Evolutionary conservation across 164 flowering plant genomes (phyloP).

Genomic region (Stephania yunnanensis): DNA sequence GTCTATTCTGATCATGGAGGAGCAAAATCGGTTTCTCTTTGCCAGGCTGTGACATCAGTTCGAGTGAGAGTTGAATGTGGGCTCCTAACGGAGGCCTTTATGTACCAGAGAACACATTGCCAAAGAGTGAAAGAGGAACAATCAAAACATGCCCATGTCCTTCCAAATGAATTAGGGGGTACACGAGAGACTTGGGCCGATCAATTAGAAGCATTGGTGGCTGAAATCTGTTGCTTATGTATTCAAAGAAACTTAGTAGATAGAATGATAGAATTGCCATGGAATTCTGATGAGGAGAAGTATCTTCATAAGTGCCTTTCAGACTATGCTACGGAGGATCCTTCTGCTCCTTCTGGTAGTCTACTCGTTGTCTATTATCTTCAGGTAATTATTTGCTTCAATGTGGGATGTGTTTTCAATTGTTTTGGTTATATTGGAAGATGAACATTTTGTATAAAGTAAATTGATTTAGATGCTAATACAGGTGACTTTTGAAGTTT

Average conservation of each 20-base stretch:
- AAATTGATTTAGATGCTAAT: neutral
- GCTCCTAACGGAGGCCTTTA: slow-evolving; percentile 87
- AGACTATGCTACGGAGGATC: slow-evolving; percentile 58
- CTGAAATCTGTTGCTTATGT: slow-evolving; percentile 85
- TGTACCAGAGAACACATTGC: slow-evolving; percentile 74
- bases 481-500: neutral
- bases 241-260: slow-evolving; percentile 73
- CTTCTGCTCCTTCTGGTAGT: slow-evolving; percentile 60
- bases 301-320: slow-evolving; percentile 73
- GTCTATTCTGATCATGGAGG: slow-evolving; percentile 31
- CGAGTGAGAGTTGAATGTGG: slow-evolving; percentile 91
- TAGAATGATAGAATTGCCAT: slow-evolving; percentile 89
- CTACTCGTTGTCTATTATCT: slow-evolving; percentile 89
- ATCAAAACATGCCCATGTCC: slow-evolving; percentile 24
- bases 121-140: slow-evolving; percentile 53
- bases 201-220: slow-evolving; percentile 67
- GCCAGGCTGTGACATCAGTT: slow-evolving; percentile 78
- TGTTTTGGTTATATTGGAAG: neutral
- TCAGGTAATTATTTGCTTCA: slow-evolving; percentile 47
- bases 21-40: slow-evolving; percentile 47
- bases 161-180: slow-evolving; percentile 23
- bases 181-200: slow-evolving; percentile 39
- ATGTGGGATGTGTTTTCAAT: neutral
- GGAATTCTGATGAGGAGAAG: slow-evolving; percentile 88
- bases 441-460: neutral